Percentiles rank a stretch among this genome's conserved stretches.
phyloP scores from a whole-genome alignment of 495 filamentous ascomycete species.

The Penicillium herquei region DNA sequence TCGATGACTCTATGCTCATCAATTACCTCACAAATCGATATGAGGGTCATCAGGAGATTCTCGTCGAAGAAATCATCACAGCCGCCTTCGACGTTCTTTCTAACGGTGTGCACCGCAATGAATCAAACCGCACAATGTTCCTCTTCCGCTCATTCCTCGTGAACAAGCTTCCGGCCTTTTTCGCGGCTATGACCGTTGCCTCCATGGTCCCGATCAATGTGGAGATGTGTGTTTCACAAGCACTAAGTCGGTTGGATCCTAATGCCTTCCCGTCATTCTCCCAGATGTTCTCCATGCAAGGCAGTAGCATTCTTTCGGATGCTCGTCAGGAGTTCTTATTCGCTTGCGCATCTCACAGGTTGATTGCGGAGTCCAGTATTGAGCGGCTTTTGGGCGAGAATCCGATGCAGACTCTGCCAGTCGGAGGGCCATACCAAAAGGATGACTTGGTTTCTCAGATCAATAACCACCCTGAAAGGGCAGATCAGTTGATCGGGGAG shows the following conservation, averaged over 20 bases:
- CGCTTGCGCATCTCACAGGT: conserved; percentile 79
- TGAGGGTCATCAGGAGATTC: conserved; percentile 72
- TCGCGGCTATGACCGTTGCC: conserved; percentile 59
- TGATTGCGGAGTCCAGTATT: conserved; percentile 76
- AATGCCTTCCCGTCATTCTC: conserved; percentile 79
- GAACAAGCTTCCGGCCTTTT: conserved; percentile 84
- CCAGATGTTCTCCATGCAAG: conserved; percentile 74
- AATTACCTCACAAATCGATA: conserved; percentile 82
- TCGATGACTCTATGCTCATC: conserved; percentile 76
- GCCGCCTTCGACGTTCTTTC: conserved; percentile 87
- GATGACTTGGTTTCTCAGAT: conserved; percentile 75
- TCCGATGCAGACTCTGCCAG: conserved; percentile 76
- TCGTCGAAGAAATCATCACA: conserved; percentile 76
- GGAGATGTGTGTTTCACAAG: conserved; percentile 78
- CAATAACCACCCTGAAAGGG: conserved; percentile 64
- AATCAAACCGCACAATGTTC: conserved; percentile 67
- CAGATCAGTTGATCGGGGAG: conserved; percentile 72
- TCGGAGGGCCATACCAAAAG: conserved; percentile 70
- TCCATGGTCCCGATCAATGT: conserved; percentile 66
- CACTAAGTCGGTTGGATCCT: conserved; percentile 70
- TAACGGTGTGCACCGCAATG: conserved; percentile 78
- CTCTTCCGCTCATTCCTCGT: conserved; percentile 88
- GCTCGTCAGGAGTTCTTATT: conserved; percentile 91
- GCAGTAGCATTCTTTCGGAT: conserved; percentile 71
- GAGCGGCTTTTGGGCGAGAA: conserved; percentile 81